These are phyloP conservation scores for Yamadazyma philogaea DNA, from an alignment of 805 yeast genomes.

Conservation along the genomic window DNA sequence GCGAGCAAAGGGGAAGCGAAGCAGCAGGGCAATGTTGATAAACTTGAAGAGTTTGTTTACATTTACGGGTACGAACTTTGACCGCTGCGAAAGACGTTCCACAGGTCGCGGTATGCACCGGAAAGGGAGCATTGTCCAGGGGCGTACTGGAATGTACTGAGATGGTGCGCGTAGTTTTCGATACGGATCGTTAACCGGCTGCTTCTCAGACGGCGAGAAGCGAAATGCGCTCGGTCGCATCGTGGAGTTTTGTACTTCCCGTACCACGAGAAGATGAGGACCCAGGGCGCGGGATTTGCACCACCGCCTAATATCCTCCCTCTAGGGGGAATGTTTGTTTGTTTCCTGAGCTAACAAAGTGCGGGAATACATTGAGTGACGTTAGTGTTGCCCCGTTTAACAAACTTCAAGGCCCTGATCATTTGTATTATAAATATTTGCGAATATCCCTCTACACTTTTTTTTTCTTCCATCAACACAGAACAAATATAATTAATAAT, in stretches of 20 bases:
- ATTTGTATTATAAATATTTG: conserved; percentile 7
- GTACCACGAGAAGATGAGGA: neutral
- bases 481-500: conserved; percentile 36
- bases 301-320: neutral
- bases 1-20: neutral
- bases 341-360: conserved; percentile 5
- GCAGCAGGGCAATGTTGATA: neutral
- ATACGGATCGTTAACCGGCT: neutral
- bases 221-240: neutral
- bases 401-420: neutral
- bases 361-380: conserved; percentile 3
- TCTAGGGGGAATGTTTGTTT: neutral
- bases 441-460: conserved; percentile 6
- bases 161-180: neutral
- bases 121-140: neutral
- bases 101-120: neutral
- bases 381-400: neutral
- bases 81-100: neutral
- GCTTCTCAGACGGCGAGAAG: conserved; percentile 3
- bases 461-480: neutral
- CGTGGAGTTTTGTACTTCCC: neutral
- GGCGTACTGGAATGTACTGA: neutral
- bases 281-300: neutral
- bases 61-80: neutral
- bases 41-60: conserved; percentile 1